Base-by-base conservation (phyloP, 768 basidiomycete species). In the Leucocoprinus birnbaumii region DNA sequence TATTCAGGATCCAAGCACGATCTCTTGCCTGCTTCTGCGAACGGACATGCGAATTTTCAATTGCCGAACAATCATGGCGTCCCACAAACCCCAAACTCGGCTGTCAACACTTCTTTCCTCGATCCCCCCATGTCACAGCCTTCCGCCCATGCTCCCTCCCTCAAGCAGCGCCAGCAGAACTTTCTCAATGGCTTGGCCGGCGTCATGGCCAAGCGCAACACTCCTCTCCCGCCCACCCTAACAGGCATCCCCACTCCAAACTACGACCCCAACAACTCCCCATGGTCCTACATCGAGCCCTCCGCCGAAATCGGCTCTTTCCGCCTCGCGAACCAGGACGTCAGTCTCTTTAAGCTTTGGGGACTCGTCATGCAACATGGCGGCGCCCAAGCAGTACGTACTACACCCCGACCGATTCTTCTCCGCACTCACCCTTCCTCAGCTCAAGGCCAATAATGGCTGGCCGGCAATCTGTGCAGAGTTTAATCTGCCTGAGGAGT, bases 331-430 rank as follows among this genome's bases (percentile, higher is more conserved):
- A 88, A 87, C 16, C 86, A 80, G 66, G 89, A 91, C 61, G 70
- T 93, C 43, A 86, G 89, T 65, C 67, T 93, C n/a, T 85, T 87
- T 68, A 87, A 78, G 63, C 69, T 93, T 9, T 92, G 86, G 84
- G 75, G 74, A 11, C 58, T 81, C 40, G 85, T 89, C 43, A 71
- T 71, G 55, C 77, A 82, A 59, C 61, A 70, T 34, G 91, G 91
- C 22, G 90, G 90, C 25, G 73, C 74, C 16, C 66, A 70, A 58
- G 81, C 77, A 63, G 91, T 91, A 71, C 63, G 80, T 72, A 51
- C 51, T 22, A 45, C 13, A 31, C 46, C 46, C 56, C 48, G 40
- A 53, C 46, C 48, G 44, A 56, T 56, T 57, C 42, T 49, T 49
- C 48, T 56, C 60, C 58, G 56, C 60, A 51, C 48, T 57, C 25